Base-by-base conservation (phyloP, 2,329 filamentous ascomycete species). In the Ophiostoma fasciatum region DNA sequence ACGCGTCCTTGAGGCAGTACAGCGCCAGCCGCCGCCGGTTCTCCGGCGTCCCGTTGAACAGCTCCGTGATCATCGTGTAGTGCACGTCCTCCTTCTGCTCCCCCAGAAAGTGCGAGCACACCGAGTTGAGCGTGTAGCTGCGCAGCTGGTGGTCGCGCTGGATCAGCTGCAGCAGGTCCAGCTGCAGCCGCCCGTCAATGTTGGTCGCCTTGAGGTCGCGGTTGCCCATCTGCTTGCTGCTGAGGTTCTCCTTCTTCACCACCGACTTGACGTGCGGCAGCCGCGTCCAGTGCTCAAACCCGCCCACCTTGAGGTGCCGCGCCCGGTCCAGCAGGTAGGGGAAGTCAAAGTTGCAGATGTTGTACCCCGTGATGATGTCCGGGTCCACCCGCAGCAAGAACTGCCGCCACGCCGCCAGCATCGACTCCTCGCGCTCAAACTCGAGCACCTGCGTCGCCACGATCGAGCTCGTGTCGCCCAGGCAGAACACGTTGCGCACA, bases 11-110 rank as follows among this genome's bases (percentile, higher is more conserved):
- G 46, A 98, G 60, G 59, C 90, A 98, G 62, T 98, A 98, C 1
- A 98, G 73, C 1, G 90, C 90, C 33, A 98, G 62, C 59, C 90
- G 78, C 49, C 92, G 75, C 45, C 90, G 67, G 4, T 88, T 94
- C 53, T 98, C 90, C 0, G 87, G 78, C 0, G 90, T 94, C 42
- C 90, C 90, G 53, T 98, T 96, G 66, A 87, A 94, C 4, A 98
- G 62, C 51, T 96, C 92, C 0, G 92, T 98, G 49, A 98, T 98
- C 85, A 98, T 98, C 3, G 87, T 94, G 59, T 98, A 78, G 52
- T 98, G 90, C 3, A 98, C 90, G 57, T 98, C 90, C 59, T 98
- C 90, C 53, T 98, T 98, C 54, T 98, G 90, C 54, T 98, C 90
- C 31, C 85, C 85, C 18, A 98, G 57, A 51, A 98, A 98, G 45